Evolutionary conservation across 345 rosid genomes (phyloP).

Genomic region (Erucastrum elatum): DNA sequence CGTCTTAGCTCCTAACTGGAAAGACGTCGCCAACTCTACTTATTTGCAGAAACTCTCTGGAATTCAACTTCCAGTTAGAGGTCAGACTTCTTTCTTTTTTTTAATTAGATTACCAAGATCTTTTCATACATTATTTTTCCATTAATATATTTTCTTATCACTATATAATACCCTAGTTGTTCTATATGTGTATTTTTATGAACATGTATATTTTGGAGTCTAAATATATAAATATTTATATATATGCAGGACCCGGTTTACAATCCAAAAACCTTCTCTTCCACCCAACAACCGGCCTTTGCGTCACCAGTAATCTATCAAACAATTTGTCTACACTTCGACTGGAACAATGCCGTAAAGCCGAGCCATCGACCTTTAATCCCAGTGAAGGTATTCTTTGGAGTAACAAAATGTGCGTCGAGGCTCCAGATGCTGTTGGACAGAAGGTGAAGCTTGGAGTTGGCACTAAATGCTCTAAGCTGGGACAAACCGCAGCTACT

Average conservation of each 20-base stretch:
- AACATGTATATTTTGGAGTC: neutral
- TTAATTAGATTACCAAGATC: too few relatives aligned
- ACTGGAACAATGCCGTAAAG: constrained; percentile 59
- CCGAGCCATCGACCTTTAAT: constrained; percentile 59
- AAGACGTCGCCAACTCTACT: constrained; percentile 50
- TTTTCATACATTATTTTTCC: too few relatives aligned
- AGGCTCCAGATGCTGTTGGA: constrained; percentile 41
- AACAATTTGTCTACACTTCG: constrained; percentile 40
- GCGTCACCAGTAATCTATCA: constrained; percentile 41
- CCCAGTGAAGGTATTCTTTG: constrained; percentile 42
- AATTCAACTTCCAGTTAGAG: constrained; percentile 65
- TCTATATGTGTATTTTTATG: neutral
- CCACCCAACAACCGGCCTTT: constrained; percentile 75
- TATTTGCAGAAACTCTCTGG: constrained; percentile 55
- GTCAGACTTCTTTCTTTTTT: constrained; percentile 17
- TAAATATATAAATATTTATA: neutral
- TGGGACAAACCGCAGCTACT: constrained; percentile 67
- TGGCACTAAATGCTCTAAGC: constrained; percentile 50
- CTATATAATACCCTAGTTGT: too few relatives aligned
- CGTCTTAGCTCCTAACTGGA: constrained; percentile 55
- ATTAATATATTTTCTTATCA: too few relatives aligned
- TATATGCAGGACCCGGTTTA: constrained; percentile 70
- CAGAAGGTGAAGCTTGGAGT: constrained; percentile 49
- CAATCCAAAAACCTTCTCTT: constrained; percentile 58
- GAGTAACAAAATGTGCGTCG: constrained; percentile 60